Base-by-base conservation (phyloP, 1,139 yeast genomes). In the Sporopachydermia cereana region DNA sequence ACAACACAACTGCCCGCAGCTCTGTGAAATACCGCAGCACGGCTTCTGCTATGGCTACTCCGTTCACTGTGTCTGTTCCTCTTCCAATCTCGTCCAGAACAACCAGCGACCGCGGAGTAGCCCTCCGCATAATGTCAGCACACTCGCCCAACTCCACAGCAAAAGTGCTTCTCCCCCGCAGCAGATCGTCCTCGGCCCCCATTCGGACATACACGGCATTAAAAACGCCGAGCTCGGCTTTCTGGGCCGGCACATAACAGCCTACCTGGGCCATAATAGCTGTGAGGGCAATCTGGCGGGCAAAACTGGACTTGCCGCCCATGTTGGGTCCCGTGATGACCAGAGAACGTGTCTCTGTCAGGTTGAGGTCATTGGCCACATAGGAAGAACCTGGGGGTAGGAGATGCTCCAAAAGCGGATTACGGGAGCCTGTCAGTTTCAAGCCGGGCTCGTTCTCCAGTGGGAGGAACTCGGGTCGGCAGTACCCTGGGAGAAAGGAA, bases 1-100 rank as follows among this genome's bases (percentile, higher is more conserved):
- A 89, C 21, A 89, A 60, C 0, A 84, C 72, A 41, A 84, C 62
- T 0, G 91, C 81, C 39, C 70, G 59, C 3, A 60, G 53, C 3
- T 62, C 64, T 0, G 64, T 54, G 45, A 88, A 71, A 53, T 84
- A 79, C 47, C 75, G 71, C 48, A 91, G 64, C 2, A 91, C 80
- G 0, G 95, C 70, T 56, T 79, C 76, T 0, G 97, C 96, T 30
- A 91, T 78, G 0, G 95, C 78, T 31, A 82, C 81, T 0, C 98
- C 98, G 62, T 91, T 98, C 48, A 70, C 69, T 0, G 97, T 88
- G 0, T 95, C 83, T 0, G 98, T 91, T 3, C 86, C 93, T 45
- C 91, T 63, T 2, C 94, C 94, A 31, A 78, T 69, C 50, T 78
- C 84, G 53, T 78, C 84, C 36, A 78, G 60, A 1, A 78, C 64